Percentiles rank a stretch among this genome's conserved stretches.
These are phyloP conservation scores for Yarrowia deformans DNA, from an alignment of 805 yeast genomes.

Conservation along the genomic window DNA sequence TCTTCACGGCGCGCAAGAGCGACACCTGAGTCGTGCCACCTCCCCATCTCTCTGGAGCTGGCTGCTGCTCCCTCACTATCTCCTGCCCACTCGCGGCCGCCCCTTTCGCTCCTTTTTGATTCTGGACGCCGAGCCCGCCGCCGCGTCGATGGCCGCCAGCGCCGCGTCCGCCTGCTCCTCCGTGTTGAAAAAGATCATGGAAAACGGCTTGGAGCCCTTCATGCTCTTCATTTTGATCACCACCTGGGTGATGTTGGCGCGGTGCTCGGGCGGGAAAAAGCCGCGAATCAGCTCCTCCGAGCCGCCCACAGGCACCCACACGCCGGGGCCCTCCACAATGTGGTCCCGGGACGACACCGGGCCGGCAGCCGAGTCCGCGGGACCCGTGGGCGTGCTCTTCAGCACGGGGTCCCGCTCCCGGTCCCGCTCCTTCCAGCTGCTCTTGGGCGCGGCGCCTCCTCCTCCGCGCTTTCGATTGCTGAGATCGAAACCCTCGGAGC, in stretches of 20 bases:
- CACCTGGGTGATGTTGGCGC: slow-evolving; percentile 48
- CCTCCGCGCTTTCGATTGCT: slow-evolving; percentile 52
- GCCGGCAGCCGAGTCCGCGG: not conserved
- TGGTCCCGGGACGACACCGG: slow-evolving; percentile 19
- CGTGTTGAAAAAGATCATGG: slow-evolving; percentile 51
- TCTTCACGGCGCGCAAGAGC: too few species aligned
- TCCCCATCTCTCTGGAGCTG: too few species aligned
- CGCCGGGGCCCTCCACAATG: slow-evolving; percentile 48
- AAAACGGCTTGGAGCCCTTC: slow-evolving; percentile 46
- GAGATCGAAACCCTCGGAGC: slow-evolving; percentile 70
- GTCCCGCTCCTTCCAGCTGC: slow-evolving; percentile 34
- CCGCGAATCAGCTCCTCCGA: slow-evolving; percentile 48
- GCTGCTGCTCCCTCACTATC: not conserved
- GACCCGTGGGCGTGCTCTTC: slow-evolving; percentile 31
- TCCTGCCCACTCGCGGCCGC: not conserved
- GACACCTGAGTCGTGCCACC: too few species aligned
- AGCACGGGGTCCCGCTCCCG: slow-evolving; percentile 14
- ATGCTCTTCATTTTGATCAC: slow-evolving; percentile 37
- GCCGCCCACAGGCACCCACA: slow-evolving; percentile 54
- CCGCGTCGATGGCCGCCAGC: slow-evolving; percentile 48
- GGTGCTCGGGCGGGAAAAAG: slow-evolving; percentile 50
- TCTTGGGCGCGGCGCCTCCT: slow-evolving; percentile 14
- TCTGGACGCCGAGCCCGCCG: slow-evolving; percentile 15
- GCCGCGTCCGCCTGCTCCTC: slow-evolving; percentile 51
- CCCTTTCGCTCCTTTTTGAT: slow-evolving; percentile 30